These are phyloP conservation scores for Hemileccinum rubropunctum DNA, from an alignment of 768 basidiomycete genomes.

Conservation along the genomic window DNA sequence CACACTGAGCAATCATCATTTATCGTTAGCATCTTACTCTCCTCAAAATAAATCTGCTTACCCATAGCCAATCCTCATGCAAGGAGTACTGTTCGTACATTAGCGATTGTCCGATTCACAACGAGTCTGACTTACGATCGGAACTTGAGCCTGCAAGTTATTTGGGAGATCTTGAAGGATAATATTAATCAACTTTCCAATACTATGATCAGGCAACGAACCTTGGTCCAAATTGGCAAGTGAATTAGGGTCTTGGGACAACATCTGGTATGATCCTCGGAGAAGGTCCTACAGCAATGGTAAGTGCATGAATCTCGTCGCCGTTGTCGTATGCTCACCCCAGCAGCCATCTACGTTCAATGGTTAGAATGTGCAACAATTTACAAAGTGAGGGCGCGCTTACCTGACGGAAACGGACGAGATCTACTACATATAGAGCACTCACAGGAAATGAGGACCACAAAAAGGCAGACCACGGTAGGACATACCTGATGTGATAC, in stretches of 20 bases:
- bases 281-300: conserved; percentile 63
- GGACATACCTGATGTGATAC: conserved; percentile 89
- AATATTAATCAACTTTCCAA: background rate
- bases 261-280: conserved; percentile 86
- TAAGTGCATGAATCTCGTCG: background rate
- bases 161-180: conserved; percentile 80
- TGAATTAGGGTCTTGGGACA: conserved; percentile 93
- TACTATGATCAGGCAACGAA: conserved; percentile 20
- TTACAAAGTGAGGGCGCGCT: background rate
- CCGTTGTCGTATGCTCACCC: conserved; percentile 36
- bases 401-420: conserved; percentile 92
- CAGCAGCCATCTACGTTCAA: conserved; percentile 48
- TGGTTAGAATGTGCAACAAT: background rate
- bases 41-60: conserved; percentile 34
- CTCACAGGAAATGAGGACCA: conserved; percentile 40
- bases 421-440: conserved; percentile 93
- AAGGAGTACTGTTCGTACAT: conserved; percentile 65
- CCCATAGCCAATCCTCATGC: conserved; percentile 95
- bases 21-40: conserved; percentile 3
- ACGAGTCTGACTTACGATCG: conserved; percentile 71
- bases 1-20: conserved; percentile 57
- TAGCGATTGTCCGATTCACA: background rate
- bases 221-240: conserved; percentile 95
- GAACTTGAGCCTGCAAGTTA: conserved; percentile 87
- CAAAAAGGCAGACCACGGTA: background rate